Percentiles rank a stretch among this genome's conserved stretches.
Evolutionary conservation across 2,329 filamentous ascomycete genomes (phyloP).

Genomic region (Trichoderma harzianum): DNA sequence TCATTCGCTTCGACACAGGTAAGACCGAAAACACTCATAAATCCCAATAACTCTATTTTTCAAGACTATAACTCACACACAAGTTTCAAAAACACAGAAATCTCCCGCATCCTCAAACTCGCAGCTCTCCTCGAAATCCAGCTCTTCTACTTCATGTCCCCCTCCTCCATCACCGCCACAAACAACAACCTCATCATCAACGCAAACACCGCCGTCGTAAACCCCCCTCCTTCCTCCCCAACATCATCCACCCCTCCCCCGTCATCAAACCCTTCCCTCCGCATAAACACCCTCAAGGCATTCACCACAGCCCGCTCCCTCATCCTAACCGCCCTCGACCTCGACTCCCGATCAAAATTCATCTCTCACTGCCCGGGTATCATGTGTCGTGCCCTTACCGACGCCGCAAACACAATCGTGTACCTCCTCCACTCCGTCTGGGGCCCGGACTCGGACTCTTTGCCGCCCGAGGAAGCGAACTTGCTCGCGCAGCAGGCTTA

Average conservation of each 20-base stretch:
- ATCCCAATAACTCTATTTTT: background rate
- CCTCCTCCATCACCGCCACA: background rate
- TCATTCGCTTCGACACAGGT: conserved; percentile 49
- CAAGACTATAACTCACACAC: background rate
- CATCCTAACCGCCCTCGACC: conserved; percentile 40
- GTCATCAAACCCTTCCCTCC: conserved; percentile 27
- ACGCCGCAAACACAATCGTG: conserved; percentile 45
- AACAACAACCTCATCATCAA: background rate
- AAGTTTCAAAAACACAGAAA: conserved; percentile 33
- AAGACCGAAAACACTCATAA: conserved; percentile 6
- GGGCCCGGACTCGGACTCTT: conserved; percentile 28
- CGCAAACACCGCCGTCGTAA: background rate
- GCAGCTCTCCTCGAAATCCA: conserved; percentile 53
- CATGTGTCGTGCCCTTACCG: conserved; percentile 45
- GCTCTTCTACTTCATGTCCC: conserved; percentile 49
- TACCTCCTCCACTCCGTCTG: conserved; percentile 46
- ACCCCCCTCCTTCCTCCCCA: background rate
- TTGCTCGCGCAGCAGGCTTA: conserved; percentile 33
- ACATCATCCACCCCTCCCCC: background rate
- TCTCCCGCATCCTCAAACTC: conserved; percentile 48
- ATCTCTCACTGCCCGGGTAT: conserved; percentile 49
- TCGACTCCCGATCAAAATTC: conserved; percentile 40
- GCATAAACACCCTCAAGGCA: conserved; percentile 44
- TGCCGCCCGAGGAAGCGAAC: conserved; percentile 30
- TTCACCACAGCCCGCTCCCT: conserved; percentile 48